Evolutionary conservation across 352 stramenopile genomes (phyloP).

Genomic region (Phytopythium cucurbitacearum): DNA sequence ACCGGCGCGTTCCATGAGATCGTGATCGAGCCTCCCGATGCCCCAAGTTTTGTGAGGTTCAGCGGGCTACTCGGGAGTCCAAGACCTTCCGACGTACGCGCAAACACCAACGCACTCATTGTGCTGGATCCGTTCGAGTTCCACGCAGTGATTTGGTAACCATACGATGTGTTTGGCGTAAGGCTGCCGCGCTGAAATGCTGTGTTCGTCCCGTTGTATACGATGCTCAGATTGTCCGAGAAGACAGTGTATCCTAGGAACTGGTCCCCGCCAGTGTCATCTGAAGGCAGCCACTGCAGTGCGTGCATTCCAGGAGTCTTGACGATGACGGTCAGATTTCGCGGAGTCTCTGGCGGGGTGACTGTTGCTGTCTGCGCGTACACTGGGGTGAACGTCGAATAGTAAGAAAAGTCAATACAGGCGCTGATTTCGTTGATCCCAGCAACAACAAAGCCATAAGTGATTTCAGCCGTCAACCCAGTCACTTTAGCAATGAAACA

Average conservation of each 20-base stretch:
- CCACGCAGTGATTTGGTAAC: conserved; percentile 32
- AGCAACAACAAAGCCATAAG: conserved; percentile 50
- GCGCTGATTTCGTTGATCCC: conserved; percentile 51
- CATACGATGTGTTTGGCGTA: conserved; percentile 33
- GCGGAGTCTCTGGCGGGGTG: conserved; percentile 29
- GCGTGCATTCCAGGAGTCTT: conserved; percentile 42
- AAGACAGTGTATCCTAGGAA: conserved; percentile 33
- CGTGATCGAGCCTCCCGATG: conserved; percentile 34
- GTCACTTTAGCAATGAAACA: conserved; percentile 30
- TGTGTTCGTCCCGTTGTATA: conserved; percentile 43
- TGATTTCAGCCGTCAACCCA: conserved; percentile 36
- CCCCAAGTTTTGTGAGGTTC: conserved; percentile 7
- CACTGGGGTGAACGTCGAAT: conserved; percentile 22
- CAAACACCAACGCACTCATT: conserved; percentile 11
- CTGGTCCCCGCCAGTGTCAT: conserved; percentile 33
- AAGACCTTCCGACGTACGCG: conserved; percentile 13
- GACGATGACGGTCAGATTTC: conserved; percentile 15
- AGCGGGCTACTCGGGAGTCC: conserved; percentile 25
- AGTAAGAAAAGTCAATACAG: conserved; percentile 21
- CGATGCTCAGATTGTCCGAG: conserved; percentile 13
- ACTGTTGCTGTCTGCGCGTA: conserved; percentile 29
- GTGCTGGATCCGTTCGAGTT: conserved; percentile 39
- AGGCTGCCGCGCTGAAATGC: conserved; percentile 30
- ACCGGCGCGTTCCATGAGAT: conserved; percentile 36
- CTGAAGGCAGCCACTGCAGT: conserved; percentile 30